A percentile compares a stretch with the other conserved stretches of the same genome.
phyloP scores from a whole-genome alignment of 371 early-diverging fungal species.

The Sanchytrium tribonematis region DNA sequence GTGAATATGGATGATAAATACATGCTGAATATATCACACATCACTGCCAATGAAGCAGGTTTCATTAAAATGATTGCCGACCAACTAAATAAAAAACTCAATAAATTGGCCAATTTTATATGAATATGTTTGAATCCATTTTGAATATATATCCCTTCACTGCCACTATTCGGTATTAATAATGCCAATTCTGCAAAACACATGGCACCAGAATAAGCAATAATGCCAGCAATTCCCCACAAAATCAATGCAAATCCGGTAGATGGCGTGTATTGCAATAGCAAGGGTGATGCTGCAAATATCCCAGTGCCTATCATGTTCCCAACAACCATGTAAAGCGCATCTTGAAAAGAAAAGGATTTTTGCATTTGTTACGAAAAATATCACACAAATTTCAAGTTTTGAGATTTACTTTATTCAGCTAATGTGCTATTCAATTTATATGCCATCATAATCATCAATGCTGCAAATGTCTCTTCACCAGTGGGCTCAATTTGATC shows the following conservation, averaged over 20 bases:
- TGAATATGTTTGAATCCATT: constrained; percentile 23
- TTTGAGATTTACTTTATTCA: too few relatives aligned
- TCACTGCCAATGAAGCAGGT: constrained; percentile 43
- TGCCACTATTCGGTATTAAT: constrained; percentile 51
- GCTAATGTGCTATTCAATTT: too few relatives aligned
- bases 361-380: too few relatives aligned
- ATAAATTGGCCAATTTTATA: constrained; percentile 34
- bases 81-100: constrained; percentile 53
- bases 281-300: constrained; percentile 51
- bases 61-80: constrained; percentile 24
- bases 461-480: too few relatives aligned
- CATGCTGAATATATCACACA: constrained; percentile 44
- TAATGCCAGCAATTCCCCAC: constrained; percentile 41
- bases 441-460: too few relatives aligned
- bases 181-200: constrained; percentile 45
- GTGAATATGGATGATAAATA: constrained; percentile 31
- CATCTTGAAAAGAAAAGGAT: not conserved
- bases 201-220: constrained; percentile 31
- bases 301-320: constrained; percentile 60
- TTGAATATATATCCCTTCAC: constrained; percentile 17
- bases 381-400: too few relatives aligned
- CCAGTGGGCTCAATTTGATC: too few relatives aligned
- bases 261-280: constrained; percentile 28
- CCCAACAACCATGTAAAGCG: constrained; percentile 25
- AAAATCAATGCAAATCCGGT: constrained; percentile 42